Base-by-base conservation (phyloP, 2,329 filamentous ascomycete species). In the Apiospora rasikravindrae region DNA sequence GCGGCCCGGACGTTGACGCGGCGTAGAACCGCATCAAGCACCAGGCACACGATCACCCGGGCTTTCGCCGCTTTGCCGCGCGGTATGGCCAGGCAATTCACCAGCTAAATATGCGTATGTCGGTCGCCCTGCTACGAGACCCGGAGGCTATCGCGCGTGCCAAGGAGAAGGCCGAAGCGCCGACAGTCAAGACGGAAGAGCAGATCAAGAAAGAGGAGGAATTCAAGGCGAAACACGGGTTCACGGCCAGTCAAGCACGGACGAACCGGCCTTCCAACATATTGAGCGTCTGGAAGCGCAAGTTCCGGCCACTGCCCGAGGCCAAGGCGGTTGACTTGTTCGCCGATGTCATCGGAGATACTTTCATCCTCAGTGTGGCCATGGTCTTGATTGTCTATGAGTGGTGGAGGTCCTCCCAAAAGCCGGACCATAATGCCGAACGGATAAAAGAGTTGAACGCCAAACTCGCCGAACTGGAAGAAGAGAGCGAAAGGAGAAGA, bases 241-340 rank as follows among this genome's bases (percentile, higher is more conserved):
- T 80, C 1, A 81, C 83, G 14, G 79, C 81, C 77, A 11, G 77
- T 73, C 67, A 75, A 70, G 69, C 71, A 73, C 19, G 72, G 78
- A 11, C 77, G 79, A 4, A 82, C 22, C 57, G 57, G 1, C 57
- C 57, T 13, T 64, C 57, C 33, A 64, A 64, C 22, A 64, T 85
- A 67, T 84, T 84, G 64, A 91, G 86, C 75, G 82, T 92, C 14
- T 92, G 90, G 90, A 86, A 78, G 73, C 87, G 90, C 72, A 89
- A 88, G 77, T 92, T 92, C 77, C 83, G 90, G 69, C 81, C 89
- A 8, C 82, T 92, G n/a, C 89, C 90, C 13, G 90, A 92, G 77
- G 84, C 81, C 22, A 92, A 92, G 80, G 90, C 90, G 11, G 90
- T 92, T 14, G 90, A 92, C 76, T 81, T 92, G 10, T 92, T 92